Percentiles rank a stretch among this genome's conserved stretches.
Conservation (phyloP, 495 filamentous ascomycete species). For the Tuber melanosporum region DNA sequence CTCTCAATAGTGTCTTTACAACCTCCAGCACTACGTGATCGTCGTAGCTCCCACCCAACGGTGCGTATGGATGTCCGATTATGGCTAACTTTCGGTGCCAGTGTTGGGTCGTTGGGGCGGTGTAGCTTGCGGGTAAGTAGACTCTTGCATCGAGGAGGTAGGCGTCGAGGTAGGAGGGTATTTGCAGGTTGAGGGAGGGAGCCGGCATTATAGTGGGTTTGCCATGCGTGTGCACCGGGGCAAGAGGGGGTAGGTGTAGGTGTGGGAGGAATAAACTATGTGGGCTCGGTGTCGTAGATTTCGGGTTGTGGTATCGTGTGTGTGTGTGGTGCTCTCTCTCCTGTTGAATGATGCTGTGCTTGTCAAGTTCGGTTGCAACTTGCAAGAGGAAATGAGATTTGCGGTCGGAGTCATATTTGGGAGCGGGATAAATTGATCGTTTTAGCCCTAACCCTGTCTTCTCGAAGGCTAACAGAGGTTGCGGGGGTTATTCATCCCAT, state of each 20-base stretch:
- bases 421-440: background rate
- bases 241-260: background rate
- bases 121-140: constrained; percentile 56
- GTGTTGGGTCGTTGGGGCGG: constrained; percentile 41
- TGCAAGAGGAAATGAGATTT: background rate
- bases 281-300: background rate
- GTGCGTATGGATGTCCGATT: constrained; percentile 85
- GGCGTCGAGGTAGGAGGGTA: constrained; percentile 78
- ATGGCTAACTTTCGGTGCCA: constrained; percentile 57
- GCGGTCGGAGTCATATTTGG: background rate
- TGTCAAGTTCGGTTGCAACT: background rate
- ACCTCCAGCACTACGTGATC: constrained; percentile 66
- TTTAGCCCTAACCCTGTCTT: background rate
- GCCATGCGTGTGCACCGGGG: constrained; percentile 14
- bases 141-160: constrained; percentile 69
- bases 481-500: too few species aligned
- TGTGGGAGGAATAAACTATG: background rate
- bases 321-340: background rate
- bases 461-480: too few species aligned
- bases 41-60: constrained; percentile 78
- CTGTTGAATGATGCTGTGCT: background rate
- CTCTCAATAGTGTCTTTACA: constrained; percentile 55
- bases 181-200: constrained; percentile 64
- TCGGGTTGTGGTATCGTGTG: background rate
- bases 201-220: constrained; percentile 38